These are phyloP conservation scores for Polymyxa betae DNA, from an alignment of 208 protist species.

Conservation along the genomic window DNA sequence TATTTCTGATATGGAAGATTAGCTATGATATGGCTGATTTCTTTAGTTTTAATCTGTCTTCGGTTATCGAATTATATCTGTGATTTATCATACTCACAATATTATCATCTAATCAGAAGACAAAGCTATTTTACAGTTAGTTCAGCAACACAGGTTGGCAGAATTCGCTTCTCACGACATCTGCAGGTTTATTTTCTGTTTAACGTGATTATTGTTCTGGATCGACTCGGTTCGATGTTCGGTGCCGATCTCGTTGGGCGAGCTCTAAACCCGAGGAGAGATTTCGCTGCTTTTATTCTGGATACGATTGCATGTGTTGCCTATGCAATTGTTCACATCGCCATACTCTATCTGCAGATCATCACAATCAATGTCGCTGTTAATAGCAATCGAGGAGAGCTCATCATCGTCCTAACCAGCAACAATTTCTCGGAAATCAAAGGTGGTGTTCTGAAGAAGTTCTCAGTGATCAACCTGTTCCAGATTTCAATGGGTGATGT, in stretches of 20 bases:
- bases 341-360: conserved; percentile 5
- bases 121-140: conserved; percentile 3
- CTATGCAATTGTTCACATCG: conserved; percentile 29
- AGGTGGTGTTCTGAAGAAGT: conserved; percentile 49
- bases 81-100: conserved; percentile 35
- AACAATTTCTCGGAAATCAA: conserved; percentile 36
- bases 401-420: conserved; percentile 25
- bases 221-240: conserved; percentile 22
- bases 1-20: too few species aligned
- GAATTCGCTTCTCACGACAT: background rate
- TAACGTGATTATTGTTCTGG: conserved; percentile 28
- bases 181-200: conserved; percentile 8
- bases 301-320: background rate
- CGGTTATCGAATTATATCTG: too few species aligned
- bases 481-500: conserved; percentile 39
- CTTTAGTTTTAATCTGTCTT: too few species aligned
- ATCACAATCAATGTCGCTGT: conserved; percentile 47
- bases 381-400: conserved; percentile 28
- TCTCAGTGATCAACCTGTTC: conserved; percentile 30
- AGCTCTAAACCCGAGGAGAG: background rate
- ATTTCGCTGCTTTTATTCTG: background rate
- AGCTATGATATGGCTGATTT: too few species aligned
- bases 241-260: background rate
- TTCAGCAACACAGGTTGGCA: too few species aligned
- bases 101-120: conserved; percentile 1